Evolutionary conservation across 1,284 basidiomycete species (phyloP).

Genomic region (Tremellales sp.): DNA sequence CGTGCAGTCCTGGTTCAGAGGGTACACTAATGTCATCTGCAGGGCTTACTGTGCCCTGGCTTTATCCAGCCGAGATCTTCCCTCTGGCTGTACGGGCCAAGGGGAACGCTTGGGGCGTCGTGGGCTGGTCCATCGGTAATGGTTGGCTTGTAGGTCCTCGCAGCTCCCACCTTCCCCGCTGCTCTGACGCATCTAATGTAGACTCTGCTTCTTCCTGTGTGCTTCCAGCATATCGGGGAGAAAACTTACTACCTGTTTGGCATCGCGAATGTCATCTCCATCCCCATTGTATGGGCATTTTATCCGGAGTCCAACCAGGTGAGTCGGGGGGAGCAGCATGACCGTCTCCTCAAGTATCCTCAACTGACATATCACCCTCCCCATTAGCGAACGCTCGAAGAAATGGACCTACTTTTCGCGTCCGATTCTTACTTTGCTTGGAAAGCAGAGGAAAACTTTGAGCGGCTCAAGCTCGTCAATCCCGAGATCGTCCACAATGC

Average conservation of each 20-base stretch:
- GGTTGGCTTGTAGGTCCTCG: slow-evolving; percentile 28
- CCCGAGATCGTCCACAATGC: slow-evolving; percentile 14
- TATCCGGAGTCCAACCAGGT: slow-evolving; percentile 14
- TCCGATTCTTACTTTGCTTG: slow-evolving; percentile 20
- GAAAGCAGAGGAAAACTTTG: slow-evolving; percentile 26
- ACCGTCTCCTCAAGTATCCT: too few species aligned
- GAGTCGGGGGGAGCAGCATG: too few species aligned
- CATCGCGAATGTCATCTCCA: slow-evolving; percentile 12
- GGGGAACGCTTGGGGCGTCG: slow-evolving; percentile 34
- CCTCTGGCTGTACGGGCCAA: slow-evolving; percentile 33
- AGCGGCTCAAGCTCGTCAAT: slow-evolving; percentile 17
- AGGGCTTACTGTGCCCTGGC: slow-evolving; percentile 34
- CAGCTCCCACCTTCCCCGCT: too few species aligned
- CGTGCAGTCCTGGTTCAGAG: too few species aligned
- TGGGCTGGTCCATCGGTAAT: slow-evolving; percentile 39
- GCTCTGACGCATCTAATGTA: too few species aligned
- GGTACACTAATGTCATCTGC: too few species aligned
- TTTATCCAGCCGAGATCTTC: slow-evolving; percentile 41
- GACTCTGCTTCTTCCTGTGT: slow-evolving; percentile 27
- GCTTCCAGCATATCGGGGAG: slow-evolving; percentile 24
- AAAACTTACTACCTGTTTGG: slow-evolving; percentile 27
- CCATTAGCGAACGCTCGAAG: slow-evolving; percentile 21
- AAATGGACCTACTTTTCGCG: slow-evolving; percentile 20
- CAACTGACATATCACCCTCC: too few species aligned
- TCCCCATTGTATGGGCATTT: slow-evolving; percentile 17